Evolutionary conservation across 2,329 filamentous ascomycete genomes (phyloP), one percentile per base, ranked within the genome.

Genomic region (Pestalotiopsis sp.): DNA sequence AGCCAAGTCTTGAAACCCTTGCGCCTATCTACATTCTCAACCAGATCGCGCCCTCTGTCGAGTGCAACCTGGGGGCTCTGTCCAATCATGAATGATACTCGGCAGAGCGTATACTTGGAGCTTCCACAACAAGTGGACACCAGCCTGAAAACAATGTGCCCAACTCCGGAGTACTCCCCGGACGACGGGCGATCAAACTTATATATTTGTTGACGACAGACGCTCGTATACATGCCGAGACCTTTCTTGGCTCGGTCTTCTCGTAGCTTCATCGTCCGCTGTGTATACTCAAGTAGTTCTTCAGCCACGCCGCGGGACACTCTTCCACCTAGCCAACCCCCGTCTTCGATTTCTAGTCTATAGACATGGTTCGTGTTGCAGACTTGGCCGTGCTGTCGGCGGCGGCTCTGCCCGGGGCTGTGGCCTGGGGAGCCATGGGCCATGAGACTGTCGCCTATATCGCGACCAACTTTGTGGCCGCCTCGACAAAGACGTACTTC

Each of bases 361-460:
- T 44, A 59, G 72, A 56, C 55, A 78, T 78, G 76, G 52, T 70
- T 35, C 74, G 72, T 58, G 59, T 72, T 64, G 35, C 70, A 61
- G 44, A 71, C 17, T 48, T 74, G 60, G 68, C 72, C 30, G 60
- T 73, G 35, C 68, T 76, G 66, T 68, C 73, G n/a, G 69, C 72
- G 40, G 60, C 70, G n/a, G 39, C 64, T 63, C 67, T 71, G 13
- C 72, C 74, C 52, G 66, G 73, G 64, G 70, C 69, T 39, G 24
- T 73, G 64, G 81, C 81, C 66, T 83, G 81, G 81, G 81, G 81
- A 13, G 75, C 76, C 7, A 78, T 83, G 68, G 85, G 85, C 69
- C 85, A 88, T 73, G 82, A 83, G 69, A 84, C 85, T 0, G 79
- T 87, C n/a, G 85, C 85, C 22, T 85, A 86, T 73, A 74, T 88